These are phyloP conservation scores for Kluyveromyces sp. DNA, from an alignment of 1,139 yeast genomes.

Conservation along the genomic window DNA sequence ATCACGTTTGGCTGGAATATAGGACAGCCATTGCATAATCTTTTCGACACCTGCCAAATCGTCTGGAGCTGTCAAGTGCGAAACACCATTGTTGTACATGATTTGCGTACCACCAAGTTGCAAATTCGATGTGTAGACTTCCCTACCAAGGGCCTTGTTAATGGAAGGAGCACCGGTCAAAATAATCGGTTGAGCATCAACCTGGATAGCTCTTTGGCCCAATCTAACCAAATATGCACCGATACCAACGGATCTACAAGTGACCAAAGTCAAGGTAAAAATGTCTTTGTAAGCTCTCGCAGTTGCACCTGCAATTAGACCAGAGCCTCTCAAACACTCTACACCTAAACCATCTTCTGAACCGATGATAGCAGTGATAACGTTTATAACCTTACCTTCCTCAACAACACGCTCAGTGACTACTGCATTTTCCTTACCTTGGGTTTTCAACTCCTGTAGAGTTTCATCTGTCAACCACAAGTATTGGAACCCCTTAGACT, in stretches of 20 bases:
- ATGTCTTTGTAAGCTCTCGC: conserved; percentile 96
- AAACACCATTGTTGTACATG: conserved; percentile 96
- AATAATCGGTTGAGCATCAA: conserved; percentile 97
- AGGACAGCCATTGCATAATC: conserved; percentile 95
- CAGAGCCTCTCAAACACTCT: conserved; percentile 95
- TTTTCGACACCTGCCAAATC: conserved; percentile 95
- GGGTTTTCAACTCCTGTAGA: conserved; percentile 49
- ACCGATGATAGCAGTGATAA: conserved; percentile 82
- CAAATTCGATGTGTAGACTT: conserved; percentile 91
- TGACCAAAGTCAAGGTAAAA: conserved; percentile 90
- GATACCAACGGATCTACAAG: conserved; percentile 98
- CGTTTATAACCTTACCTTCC: conserved; percentile 72
- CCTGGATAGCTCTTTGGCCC: conserved; percentile 98
- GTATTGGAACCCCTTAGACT: conserved; percentile 84
- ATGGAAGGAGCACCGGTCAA: conserved; percentile 99
- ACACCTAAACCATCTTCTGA: conserved; percentile 96
- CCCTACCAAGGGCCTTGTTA: conserved; percentile 91
- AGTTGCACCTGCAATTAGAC: conserved; percentile 97
- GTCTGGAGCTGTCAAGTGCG: conserved; percentile 91
- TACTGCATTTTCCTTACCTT: conserved; percentile 55
- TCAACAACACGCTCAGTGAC: conserved; percentile 76
- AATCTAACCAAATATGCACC: conserved; percentile 97
- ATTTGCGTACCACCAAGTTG: conserved; percentile 99
- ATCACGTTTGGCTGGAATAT: conserved; percentile 84
- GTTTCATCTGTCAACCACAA: conserved; percentile 73